Conservation (phyloP, 2,329 filamentous ascomycete species). For the Graphilbum sp. region DNA sequence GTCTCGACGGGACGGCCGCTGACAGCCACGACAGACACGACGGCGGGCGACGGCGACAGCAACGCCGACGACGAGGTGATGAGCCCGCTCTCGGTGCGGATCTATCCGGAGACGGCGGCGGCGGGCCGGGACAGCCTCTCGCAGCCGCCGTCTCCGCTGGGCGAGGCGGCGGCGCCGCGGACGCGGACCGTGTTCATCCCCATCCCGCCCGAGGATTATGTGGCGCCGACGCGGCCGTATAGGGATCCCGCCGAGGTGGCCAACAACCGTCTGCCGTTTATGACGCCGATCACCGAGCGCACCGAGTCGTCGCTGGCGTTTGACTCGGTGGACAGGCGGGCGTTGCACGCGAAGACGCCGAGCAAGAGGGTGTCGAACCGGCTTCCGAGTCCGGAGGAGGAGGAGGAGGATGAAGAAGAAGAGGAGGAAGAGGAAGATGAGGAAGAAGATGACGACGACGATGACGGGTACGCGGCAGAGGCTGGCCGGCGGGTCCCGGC, state of each 20-base stretch:
- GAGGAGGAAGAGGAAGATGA: conserved; percentile 11
- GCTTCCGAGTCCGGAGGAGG: conserved; percentile 13
- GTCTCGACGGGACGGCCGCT: no score
- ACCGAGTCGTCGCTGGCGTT: conserved; percentile 76
- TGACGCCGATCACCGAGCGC: conserved; percentile 95
- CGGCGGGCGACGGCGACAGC: not conserved
- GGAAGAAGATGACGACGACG: conserved; percentile 20
- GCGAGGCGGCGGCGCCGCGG: conserved; percentile 16
- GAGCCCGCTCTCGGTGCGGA: conserved; percentile 3
- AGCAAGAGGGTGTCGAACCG: conserved; percentile 33
- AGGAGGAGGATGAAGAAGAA: conserved; percentile 13
- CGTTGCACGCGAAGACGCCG: conserved; percentile 57
- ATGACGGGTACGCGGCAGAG: not conserved
- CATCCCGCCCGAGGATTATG: conserved; percentile 72
- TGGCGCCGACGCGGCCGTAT: conserved; percentile 63
- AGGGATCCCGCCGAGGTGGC: conserved; percentile 64
- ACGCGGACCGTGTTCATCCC: conserved; percentile 51
- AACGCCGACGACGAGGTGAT: conserved; percentile 7
- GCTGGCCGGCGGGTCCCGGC: no score
- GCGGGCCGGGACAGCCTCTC: not conserved
- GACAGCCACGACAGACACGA: not conserved
- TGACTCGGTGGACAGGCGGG: conserved; percentile 39
- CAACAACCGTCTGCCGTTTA: conserved; percentile 87
- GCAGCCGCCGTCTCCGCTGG: no score
- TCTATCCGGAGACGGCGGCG: not conserved